phyloP scores from a whole-genome alignment of 2,329 filamentous ascomycete genomes.

The Talaromyces sp. region DNA sequence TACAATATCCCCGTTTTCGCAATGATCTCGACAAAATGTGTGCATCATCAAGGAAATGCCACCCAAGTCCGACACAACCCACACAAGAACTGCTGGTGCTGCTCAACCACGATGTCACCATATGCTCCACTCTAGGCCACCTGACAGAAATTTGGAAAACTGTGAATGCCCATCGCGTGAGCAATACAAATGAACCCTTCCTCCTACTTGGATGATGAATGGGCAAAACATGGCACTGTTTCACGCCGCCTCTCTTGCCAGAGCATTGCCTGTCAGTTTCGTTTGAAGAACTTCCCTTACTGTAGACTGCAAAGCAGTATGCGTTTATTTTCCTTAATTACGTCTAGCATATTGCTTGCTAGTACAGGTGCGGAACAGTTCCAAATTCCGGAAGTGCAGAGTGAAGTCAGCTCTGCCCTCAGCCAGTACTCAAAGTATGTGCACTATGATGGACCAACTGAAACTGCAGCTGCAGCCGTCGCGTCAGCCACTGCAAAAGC shows the following conservation, averaged over 20 bases:
- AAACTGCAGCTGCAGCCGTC: slow-evolving; percentile 5
- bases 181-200: neutral
- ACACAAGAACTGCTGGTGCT: neutral
- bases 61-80: neutral
- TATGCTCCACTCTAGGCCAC: slow-evolving; percentile 1
- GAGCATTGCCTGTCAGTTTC: neutral
- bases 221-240: neutral
- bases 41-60: neutral
- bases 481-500: slow-evolving; percentile 3
- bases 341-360: slow-evolving; percentile 15
- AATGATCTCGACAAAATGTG: neutral
- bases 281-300: neutral
- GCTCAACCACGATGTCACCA: slow-evolving; percentile 9
- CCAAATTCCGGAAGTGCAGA: slow-evolving; percentile 19
- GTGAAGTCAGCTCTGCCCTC: slow-evolving; percentile 17
- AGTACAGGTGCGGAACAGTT: slow-evolving; percentile 16
- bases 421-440: slow-evolving; percentile 18
- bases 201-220: neutral
- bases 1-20: neutral
- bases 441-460: slow-evolving; percentile 17
- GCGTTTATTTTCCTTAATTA: slow-evolving; percentile 1
- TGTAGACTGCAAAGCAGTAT: slow-evolving; percentile 1
- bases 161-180: neutral
- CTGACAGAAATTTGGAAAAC: neutral
- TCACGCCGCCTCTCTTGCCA: neutral